Percentiles rank a stretch among this genome's conserved stretches.
These are phyloP conservation scores for Crucihimalaya himalaica DNA, from an alignment of 345 rosid genomes.

Conservation along the genomic window DNA sequence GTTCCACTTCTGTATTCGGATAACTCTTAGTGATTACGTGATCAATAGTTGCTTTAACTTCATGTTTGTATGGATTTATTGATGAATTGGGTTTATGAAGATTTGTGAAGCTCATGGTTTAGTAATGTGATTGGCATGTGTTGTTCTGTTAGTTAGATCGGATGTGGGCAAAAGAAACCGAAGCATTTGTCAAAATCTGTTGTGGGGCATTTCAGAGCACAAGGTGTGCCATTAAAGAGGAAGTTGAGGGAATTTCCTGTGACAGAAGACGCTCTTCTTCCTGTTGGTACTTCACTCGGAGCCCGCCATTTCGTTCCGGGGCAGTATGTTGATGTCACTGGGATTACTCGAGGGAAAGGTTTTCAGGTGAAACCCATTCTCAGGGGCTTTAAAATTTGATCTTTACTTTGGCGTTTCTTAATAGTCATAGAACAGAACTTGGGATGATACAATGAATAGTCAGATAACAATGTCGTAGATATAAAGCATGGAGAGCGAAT, in stretches of 20 bases:
- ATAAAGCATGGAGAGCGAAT: background rate
- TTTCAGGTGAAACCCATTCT: conserved; percentile 62
- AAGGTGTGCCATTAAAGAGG: conserved; percentile 89
- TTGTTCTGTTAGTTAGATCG: conserved; percentile 69
- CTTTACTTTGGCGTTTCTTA: conserved; percentile 10
- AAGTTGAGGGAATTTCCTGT: conserved; percentile 93
- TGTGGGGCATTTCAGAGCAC: conserved; percentile 97
- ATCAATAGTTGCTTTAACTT: background rate
- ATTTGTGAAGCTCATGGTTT: conserved; percentile 27
- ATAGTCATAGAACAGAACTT: background rate
- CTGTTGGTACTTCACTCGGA: conserved; percentile 69
- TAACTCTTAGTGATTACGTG: background rate
- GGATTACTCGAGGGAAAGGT: conserved; percentile 94
- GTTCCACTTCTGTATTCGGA: background rate
- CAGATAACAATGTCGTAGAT: conserved; percentile 6
- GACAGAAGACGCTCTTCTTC: conserved; percentile 88
- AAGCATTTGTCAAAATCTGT: conserved; percentile 92
- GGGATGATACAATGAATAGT: conserved; percentile 2
- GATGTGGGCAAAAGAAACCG: conserved; percentile 91
- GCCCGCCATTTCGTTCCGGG: conserved; percentile 96
- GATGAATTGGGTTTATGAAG: conserved; percentile 3
- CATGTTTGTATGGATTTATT: background rate
- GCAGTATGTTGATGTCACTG: conserved; percentile 79
- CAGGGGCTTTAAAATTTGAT: conserved; percentile 6
- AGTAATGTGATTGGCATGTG: conserved; percentile 34